Percentiles rank a stretch among this genome's conserved stretches.
Evolutionary conservation across 2,329 filamentous ascomycete genomes (phyloP).

Genomic region (Xylariomycetidae sp.): DNA sequence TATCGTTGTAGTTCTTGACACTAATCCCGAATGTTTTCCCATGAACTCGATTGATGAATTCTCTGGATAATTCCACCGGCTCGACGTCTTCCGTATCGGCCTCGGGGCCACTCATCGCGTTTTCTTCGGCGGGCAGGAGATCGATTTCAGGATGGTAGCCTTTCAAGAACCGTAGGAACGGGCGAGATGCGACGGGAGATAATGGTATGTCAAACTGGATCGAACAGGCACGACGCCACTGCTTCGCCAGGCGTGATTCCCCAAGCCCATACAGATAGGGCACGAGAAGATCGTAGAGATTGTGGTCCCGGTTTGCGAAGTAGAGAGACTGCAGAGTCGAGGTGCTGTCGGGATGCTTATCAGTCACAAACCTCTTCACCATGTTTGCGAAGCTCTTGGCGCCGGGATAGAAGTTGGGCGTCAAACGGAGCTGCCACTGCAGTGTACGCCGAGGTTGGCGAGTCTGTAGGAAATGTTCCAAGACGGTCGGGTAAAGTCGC

Average conservation of each 20-base stretch:
- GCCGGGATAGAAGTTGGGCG: slow-evolving; percentile 35
- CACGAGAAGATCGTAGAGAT: slow-evolving; percentile 46
- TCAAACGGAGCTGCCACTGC: slow-evolving; percentile 43
- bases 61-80: slow-evolving; percentile 21
- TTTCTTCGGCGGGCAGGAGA: slow-evolving; percentile 33
- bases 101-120: slow-evolving; percentile 8
- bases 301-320: slow-evolving; percentile 33
- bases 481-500: slow-evolving; percentile 39
- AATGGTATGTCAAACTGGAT: slow-evolving; percentile 35
- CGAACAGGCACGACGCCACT: slow-evolving; percentile 42
- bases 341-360: slow-evolving; percentile 31
- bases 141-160: slow-evolving; percentile 38
- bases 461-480: slow-evolving; percentile 37
- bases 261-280: slow-evolving; percentile 45
- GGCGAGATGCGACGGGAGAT: slow-evolving; percentile 31
- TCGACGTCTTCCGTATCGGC: slow-evolving; percentile 9
- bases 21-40: slow-evolving; percentile 33
- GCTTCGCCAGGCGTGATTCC: slow-evolving; percentile 34
- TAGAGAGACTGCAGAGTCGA: slow-evolving; percentile 40
- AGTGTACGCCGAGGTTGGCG: slow-evolving; percentile 32
- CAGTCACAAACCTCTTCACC: slow-evolving; percentile 33
- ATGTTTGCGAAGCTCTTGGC: slow-evolving; percentile 35
- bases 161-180: slow-evolving; percentile 42
- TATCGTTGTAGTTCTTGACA: slow-evolving; percentile 55
- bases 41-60: slow-evolving; percentile 32